A percentile compares a stretch with the other conserved stretches of the same genome.
phyloP scores from a whole-genome alignment of 1,284 basidiomycete genomes.

The Heterobasidion irregulare region DNA sequence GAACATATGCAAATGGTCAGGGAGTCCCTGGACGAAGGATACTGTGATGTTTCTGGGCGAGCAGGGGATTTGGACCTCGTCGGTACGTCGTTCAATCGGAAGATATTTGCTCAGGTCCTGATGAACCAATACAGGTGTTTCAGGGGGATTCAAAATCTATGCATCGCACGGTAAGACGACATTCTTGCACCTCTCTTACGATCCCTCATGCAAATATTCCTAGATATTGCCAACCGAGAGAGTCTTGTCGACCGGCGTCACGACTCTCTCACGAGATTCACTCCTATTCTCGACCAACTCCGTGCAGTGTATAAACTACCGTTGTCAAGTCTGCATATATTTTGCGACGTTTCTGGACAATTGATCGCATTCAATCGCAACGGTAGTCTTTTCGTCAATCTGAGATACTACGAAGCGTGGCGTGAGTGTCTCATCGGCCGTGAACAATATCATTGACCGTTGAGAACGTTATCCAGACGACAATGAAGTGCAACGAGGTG shows the following conservation, averaged over 20 bases:
- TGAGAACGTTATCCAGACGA: constrained; percentile 45
- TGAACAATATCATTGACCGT: constrained; percentile 1
- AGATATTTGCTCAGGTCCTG: neutral
- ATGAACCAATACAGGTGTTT: constrained; percentile 34
- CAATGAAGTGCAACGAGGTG: constrained; percentile 49
- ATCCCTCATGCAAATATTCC: constrained; percentile 3
- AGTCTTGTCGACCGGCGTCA: constrained; percentile 42
- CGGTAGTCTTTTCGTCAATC: constrained; percentile 85
- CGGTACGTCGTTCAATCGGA: constrained; percentile 28
- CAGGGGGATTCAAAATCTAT: constrained; percentile 62
- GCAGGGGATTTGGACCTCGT: constrained; percentile 53
- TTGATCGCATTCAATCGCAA: constrained; percentile 92
- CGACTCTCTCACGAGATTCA: constrained; percentile 61
- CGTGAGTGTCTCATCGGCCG: constrained; percentile 42
- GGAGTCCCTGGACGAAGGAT: constrained; percentile 71
- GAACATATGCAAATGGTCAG: constrained; percentile 66
- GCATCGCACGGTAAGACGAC: constrained; percentile 49
- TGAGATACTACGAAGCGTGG: constrained; percentile 84
- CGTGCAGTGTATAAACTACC: constrained; percentile 57
- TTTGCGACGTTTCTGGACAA: constrained; percentile 76
- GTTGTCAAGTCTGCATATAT: constrained; percentile 73
- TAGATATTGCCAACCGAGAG: constrained; percentile 47
- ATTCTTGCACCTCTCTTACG: neutral
- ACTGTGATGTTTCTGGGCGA: constrained; percentile 75
- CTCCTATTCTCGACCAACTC: constrained; percentile 50